Evolutionary conservation across 2,329 filamentous ascomycete species (phyloP).

Genomic region (Ceratocystis eucalypticola): DNA sequence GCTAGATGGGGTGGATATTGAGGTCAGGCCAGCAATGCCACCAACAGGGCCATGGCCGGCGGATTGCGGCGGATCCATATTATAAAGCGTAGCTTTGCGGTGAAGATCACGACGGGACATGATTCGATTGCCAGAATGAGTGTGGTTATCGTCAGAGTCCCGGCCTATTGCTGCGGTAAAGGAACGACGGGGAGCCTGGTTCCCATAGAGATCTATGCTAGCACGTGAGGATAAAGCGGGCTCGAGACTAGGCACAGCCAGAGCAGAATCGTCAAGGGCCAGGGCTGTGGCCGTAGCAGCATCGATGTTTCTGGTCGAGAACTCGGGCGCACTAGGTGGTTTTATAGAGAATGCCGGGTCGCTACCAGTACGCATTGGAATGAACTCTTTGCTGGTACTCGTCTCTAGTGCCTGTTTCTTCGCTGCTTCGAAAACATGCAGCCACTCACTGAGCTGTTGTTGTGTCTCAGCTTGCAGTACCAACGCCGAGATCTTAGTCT

Average conservation of each 20-base stretch:
- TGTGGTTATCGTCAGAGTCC: constrained; percentile 10
- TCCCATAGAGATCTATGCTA: constrained; percentile 55
- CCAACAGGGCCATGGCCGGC: constrained; percentile 32
- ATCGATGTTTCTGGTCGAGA: constrained; percentile 67
- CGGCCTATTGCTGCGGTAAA: constrained; percentile 36
- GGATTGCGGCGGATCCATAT: constrained; percentile 28
- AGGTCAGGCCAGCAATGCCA: constrained; percentile 75
- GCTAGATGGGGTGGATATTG: constrained; percentile 26
- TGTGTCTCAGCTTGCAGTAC: constrained; percentile 90
- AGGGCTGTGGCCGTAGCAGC: constrained; percentile 38
- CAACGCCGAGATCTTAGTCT: constrained; percentile 87
- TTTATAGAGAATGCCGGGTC: constrained; percentile 86
- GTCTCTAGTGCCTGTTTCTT: constrained; percentile 85
- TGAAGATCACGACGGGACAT: constrained; percentile 89
- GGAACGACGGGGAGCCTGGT: constrained; percentile 37
- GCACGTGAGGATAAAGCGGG: constrained; percentile 38
- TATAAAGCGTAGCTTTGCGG: constrained; percentile 55
- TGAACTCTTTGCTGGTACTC: constrained; percentile 40
- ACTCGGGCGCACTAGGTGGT: constrained; percentile 75
- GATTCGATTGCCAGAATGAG: constrained; percentile 37
- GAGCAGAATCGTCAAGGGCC: constrained; percentile 30
- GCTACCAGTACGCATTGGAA: constrained; percentile 34
- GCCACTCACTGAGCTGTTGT: constrained; percentile 82
- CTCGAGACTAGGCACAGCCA: constrained; percentile 29
- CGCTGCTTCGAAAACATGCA: constrained; percentile 81